Base-by-base conservation (phyloP, 75 land plant genomes). In the Isoetes taiwanensis region DNA sequence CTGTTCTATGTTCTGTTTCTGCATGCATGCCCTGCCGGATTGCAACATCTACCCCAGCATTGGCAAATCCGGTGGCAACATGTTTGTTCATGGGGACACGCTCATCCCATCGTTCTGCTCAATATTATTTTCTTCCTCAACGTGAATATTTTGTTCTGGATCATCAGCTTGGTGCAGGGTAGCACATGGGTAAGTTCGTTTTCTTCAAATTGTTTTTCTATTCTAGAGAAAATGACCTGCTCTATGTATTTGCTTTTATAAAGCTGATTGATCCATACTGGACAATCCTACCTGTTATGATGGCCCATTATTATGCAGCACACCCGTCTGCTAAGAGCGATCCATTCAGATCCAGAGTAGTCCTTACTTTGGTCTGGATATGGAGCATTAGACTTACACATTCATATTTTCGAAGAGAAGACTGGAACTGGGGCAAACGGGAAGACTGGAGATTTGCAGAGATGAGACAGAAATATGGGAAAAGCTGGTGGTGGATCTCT, bases 251-350 rank as follows among this genome's bases (percentile, higher is more conserved):
- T 23, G 9, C 4, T 57, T 19, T 32, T 9, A 10, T 34, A 2
- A 9, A 93, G 98, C 65, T 94, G 72, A 89, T 94, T n/a, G 99
- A 94, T 58, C 61, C 73, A 58, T 94, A 88, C 59, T 94, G 99
- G 99, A 88, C 96, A 1, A 69, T 94, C 56, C 69, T 94, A 19
- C 99, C 99, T 14, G 84, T 88, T 26, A 54, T 94, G 86, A 72
- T 94, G 40, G 81, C 73, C 26, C 81, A 84, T 56, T 94, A 61
- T 70, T 88, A 62, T 48, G 72, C 78, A 8, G 60, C 71, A 31
- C 90, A 89, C 43, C 96, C 99, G 0, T 27, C 56, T 40, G 72
- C 78, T 9, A 40, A 40, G 12, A 55, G 61, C 10, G 54, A 84
- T 31, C 19, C 29, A 0, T 43, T 62, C 61, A 79, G 99, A 54